These are phyloP conservation scores for Elsinoe australis DNA, from an alignment of 2,329 filamentous ascomycete species.

Conservation along the genomic window DNA sequence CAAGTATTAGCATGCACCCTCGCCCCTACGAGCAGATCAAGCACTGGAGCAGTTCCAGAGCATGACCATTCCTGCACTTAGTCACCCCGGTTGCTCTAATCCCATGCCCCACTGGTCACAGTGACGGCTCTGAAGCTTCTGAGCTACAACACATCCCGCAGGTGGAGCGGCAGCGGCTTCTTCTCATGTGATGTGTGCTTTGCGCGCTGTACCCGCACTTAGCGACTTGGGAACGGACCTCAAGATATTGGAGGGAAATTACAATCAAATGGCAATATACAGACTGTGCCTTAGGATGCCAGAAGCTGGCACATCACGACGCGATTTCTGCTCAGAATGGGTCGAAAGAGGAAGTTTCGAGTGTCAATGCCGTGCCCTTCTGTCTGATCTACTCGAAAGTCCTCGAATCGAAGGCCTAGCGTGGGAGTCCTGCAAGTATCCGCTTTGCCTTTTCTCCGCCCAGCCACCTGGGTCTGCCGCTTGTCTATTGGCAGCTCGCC, in stretches of 20 bases:
- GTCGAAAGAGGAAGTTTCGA: too few species aligned
- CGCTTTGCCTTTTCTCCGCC: conserved; percentile 8
- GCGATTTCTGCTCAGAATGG: too few species aligned
- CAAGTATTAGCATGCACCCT: background rate
- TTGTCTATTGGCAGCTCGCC: background rate
- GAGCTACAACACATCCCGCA: conserved; percentile 8
- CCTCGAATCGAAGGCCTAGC: background rate
- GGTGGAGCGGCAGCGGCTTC: conserved; percentile 6
- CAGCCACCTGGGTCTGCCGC: conserved; percentile 4
- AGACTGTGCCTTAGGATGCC: too few species aligned
- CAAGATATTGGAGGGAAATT: too few species aligned
- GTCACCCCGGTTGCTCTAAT: too few species aligned
- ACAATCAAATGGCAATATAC: too few species aligned
- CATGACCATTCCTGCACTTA: too few species aligned
- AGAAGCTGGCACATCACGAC: too few species aligned
- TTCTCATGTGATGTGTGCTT: conserved; percentile 5
- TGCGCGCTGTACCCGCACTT: background rate
- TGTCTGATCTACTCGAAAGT: too few species aligned
- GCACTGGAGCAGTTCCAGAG: too few species aligned
- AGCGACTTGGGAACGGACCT: background rate
- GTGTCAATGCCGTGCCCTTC: too few species aligned
- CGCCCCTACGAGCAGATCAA: too few species aligned
- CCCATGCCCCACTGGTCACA: background rate
- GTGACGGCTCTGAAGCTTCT: background rate
- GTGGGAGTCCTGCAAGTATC: conserved; percentile 3